These are phyloP conservation scores for Ailanthus altissimus DNA, from an alignment of 345 rosid genomes.

Conservation along the genomic window DNA sequence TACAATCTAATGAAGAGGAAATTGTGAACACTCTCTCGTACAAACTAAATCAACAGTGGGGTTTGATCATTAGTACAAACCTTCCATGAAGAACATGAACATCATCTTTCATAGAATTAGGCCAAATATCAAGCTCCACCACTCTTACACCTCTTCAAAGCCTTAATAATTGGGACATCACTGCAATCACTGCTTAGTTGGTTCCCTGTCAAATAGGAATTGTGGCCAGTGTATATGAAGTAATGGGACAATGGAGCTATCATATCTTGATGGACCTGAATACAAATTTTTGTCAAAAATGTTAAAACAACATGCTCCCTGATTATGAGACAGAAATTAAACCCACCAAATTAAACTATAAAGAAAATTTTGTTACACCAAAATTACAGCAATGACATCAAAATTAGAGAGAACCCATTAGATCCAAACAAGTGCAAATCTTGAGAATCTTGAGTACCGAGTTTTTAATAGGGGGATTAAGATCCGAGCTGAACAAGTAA, in stretches of 20 bases:
- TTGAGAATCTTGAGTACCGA: conserved; percentile 36
- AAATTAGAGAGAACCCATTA: neutral
- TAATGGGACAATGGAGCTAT: conserved; percentile 84
- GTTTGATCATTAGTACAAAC: conserved; percentile 34
- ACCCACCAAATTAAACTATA: no score
- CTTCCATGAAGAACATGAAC: conserved; percentile 92
- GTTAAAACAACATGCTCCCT: no score
- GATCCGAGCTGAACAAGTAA: conserved; percentile 57
- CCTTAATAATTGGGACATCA: conserved; percentile 80
- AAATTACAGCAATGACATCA: neutral
- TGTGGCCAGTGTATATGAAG: conserved; percentile 89
- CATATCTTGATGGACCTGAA: conserved; percentile 91
- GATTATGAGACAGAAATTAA: no score
- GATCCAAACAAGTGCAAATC: neutral
- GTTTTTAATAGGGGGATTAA: conserved; percentile 58
- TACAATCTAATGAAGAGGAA: neutral
- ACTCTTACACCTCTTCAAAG: conserved; percentile 82
- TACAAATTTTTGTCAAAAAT: no score
- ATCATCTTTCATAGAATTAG: conserved; percentile 62
- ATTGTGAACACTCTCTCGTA: neutral
- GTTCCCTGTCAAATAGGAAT: conserved; percentile 90
- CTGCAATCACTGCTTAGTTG: conserved; percentile 96
- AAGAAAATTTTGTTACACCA: neutral
- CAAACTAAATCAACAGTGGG: neutral
- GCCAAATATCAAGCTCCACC: conserved; percentile 96